phyloP scores from a whole-genome alignment of 108 stramenopile species.

The Bacterosira constricta region DNA sequence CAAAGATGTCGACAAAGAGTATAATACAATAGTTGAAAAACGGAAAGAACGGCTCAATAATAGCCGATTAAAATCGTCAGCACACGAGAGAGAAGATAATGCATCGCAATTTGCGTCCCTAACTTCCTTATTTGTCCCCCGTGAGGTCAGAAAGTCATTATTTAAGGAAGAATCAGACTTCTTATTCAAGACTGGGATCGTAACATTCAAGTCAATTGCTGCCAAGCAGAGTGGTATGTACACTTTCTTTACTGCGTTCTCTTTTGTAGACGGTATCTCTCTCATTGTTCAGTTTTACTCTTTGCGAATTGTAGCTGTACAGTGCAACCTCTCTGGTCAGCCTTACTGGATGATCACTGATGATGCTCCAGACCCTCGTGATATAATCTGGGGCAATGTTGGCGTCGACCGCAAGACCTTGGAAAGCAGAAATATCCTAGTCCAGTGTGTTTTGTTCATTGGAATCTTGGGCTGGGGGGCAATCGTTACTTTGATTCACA shows the following conservation, averaged over 20 bases:
- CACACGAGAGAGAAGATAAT: not conserved
- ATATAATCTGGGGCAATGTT: conserved; percentile 62
- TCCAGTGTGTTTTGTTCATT: conserved; percentile 38
- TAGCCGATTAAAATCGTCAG: not conserved
- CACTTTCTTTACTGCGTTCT: conserved; percentile 2
- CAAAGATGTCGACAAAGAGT: conserved; percentile 12
- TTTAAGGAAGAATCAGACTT: conserved; percentile 15
- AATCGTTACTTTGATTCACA: conserved; percentile 25
- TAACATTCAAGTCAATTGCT: conserved; percentile 57
- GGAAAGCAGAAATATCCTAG: conserved; percentile 34
- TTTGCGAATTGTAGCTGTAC: conserved; percentile 25
- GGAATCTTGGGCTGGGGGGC: conserved; percentile 46
- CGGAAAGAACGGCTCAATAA: conserved; percentile 17
- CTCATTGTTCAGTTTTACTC: conserved; percentile 5
- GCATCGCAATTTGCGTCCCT: not conserved
- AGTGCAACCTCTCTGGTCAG: conserved; percentile 51
- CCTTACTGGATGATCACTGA: conserved; percentile 40
- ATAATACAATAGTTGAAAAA: conserved; percentile 31
- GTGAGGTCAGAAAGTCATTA: conserved; percentile 7
- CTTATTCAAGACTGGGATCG: conserved; percentile 52
- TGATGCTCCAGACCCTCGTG: conserved; percentile 60
- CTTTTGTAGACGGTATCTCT: not conserved
- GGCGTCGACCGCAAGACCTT: conserved; percentile 37
- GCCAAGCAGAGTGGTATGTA: conserved; percentile 67
- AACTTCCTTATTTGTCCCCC: conserved; percentile 1